phyloP scores from a whole-genome alignment of 441 rosid species.

The Syzygium syzygioides region DNA sequence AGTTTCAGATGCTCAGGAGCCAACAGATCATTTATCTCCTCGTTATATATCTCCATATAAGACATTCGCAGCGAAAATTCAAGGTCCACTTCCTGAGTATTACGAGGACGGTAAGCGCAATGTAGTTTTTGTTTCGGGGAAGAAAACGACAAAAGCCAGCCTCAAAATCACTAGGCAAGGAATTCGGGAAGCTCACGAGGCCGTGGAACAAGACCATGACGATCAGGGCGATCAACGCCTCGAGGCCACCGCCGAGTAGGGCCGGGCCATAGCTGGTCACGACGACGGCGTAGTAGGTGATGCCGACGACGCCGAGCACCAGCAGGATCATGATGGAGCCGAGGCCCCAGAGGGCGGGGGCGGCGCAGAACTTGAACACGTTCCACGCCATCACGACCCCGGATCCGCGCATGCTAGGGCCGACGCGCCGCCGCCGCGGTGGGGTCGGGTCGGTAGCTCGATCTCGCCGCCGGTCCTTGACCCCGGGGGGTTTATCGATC shows the following conservation, averaged over 20 bases:
- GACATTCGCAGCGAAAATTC: slow-evolving; percentile 96
- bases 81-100: slow-evolving; percentile 50
- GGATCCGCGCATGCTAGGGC: background rate
- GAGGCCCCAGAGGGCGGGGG: slow-evolving; percentile 64
- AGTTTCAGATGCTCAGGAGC: slow-evolving; percentile 90
- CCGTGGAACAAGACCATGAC: slow-evolving; percentile 55
- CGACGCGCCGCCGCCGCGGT: background rate
- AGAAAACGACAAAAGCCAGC: background rate
- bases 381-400: slow-evolving; percentile 57
- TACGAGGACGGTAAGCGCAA: background rate
- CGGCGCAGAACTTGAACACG: slow-evolving; percentile 74
- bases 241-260: slow-evolving; percentile 52
- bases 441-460: background rate
- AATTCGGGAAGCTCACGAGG: slow-evolving; percentile 32
- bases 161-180: background rate
- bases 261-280: slow-evolving; percentile 52
- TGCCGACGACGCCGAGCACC: slow-evolving; percentile 58
- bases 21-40: slow-evolving; percentile 83
- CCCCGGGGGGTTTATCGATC: background rate
- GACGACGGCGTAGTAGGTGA: slow-evolving; percentile 62
- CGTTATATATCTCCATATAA: slow-evolving; percentile 92
- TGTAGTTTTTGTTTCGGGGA: background rate
- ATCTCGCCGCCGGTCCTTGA: background rate
- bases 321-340: slow-evolving; percentile 74
- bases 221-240: slow-evolving; percentile 33